Conservation (phyloP, 2,329 filamentous ascomycete species). For the Teratosphaeria gauchensis region DNA sequence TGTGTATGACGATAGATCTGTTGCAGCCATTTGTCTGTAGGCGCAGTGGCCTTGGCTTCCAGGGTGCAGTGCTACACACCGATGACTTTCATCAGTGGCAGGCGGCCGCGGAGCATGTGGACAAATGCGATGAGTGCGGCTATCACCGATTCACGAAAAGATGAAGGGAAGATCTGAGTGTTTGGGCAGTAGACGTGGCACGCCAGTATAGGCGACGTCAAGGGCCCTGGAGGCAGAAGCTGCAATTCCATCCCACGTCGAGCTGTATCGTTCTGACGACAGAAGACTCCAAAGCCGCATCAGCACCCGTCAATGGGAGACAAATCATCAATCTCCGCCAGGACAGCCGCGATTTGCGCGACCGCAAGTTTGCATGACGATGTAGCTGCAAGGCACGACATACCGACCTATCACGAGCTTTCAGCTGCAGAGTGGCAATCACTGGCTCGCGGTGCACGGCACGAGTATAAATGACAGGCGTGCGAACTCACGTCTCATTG, state of each 20-base stretch:
- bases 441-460: neutral
- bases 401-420: neutral
- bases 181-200: too few relatives aligned
- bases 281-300: too few relatives aligned
- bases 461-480: neutral
- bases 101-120: neutral
- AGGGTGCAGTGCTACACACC: neutral
- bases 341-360: neutral
- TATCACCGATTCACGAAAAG: slow-evolving; percentile 1
- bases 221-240: too few relatives aligned
- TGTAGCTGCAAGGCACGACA: neutral
- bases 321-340: neutral
- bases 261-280: too few relatives aligned
- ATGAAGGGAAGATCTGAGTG: neutral
- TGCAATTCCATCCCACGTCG: too few relatives aligned
- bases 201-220: too few relatives aligned
- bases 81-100: slow-evolving; percentile 1
- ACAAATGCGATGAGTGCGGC: slow-evolving; percentile 5
- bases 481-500: neutral
- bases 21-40: slow-evolving; percentile 7
- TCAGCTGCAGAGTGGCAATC: neutral
- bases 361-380: neutral
- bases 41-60: slow-evolving; percentile 2
- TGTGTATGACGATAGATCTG: neutral
- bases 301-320: too few relatives aligned